Evolutionary conservation across 805 yeast genomes (phyloP), one percentile per base, ranked within the genome.

Genomic region (Wickerhamiella spandovensis): DNA sequence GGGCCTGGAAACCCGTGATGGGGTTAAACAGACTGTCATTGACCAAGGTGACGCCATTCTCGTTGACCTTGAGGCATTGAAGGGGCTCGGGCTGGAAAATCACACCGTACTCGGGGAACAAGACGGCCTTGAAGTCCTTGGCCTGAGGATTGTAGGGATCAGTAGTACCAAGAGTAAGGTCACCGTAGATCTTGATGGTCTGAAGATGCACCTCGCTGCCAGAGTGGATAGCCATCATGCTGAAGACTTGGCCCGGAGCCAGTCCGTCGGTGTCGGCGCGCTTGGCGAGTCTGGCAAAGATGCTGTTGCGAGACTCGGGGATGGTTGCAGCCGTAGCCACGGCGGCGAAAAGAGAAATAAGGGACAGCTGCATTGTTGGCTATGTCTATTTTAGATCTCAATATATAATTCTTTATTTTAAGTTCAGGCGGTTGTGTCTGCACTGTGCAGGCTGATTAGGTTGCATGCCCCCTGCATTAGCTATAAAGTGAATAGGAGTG

Each of bases 41-140:
- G 22, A 60, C 51, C 32, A 53, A 49, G 12, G 54, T 35, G 18
- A 59, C 53, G 37, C 54, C 54, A 30, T 58, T 53, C 17, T 52
- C 55, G 46, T 52, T 51, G 17, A 57, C 43, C 47, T 59, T 58
- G 24, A 61, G 51, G 5, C 52, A 52, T 18, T 46, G 49, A 30
- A 58, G 48, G 2, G 64, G 64, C 51, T 59, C 61, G 4, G 64
- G 64, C 37, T 56, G 59, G 25, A 60, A 22, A 17, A 61, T 41
- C 5, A 60, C 51, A 15, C 59, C 58, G 49, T 56, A 59, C 47
- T 60, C 63, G 23, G 54, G 52, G 47, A 60, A 44, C 25, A 53
- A 35, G 12, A 59, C 54, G 3, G 57, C 60, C 37, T 54, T 54
- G 48, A 61, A 60, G 44, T 54, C 58, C 4, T 53, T 53, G 6